Evolutionary conservation across 129 eudicot species (phyloP).

Genomic region (Pseudognaphalium luteoalbum): DNA sequence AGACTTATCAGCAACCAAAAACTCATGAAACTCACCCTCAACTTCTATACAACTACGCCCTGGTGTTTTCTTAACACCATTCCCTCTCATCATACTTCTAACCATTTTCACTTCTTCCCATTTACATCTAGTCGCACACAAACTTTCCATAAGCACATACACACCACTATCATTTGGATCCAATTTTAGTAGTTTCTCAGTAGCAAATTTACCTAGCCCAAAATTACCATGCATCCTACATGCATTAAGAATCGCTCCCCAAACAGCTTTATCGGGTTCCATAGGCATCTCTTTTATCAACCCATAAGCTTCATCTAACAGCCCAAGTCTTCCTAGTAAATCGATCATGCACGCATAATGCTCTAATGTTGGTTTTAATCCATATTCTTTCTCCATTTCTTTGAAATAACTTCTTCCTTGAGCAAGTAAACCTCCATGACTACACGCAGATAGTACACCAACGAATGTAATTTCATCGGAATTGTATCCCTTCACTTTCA

Average conservation of each 20-base stretch:
- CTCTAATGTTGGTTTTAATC: conserved; percentile 52
- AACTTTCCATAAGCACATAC: conserved; percentile 39
- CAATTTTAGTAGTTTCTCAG: conserved; percentile 20
- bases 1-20: conserved; percentile 34
- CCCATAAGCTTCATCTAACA: conserved; percentile 49
- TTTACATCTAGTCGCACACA: conserved; percentile 31
- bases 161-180: conserved; percentile 40
- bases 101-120: conserved; percentile 38
- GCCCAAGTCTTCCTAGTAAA: conserved; percentile 67
- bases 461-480: conserved; percentile 65
- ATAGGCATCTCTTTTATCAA: conserved; percentile 55
- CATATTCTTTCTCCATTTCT: conserved; percentile 47
- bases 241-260: conserved; percentile 70
- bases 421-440: conserved; percentile 53
- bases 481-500: conserved; percentile 41
- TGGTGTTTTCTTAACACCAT: conserved; percentile 35
- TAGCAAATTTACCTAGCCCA: conserved; percentile 44
- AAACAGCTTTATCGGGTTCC: conserved; percentile 61
- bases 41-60: conserved; percentile 33
- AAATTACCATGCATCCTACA: conserved; percentile 59
- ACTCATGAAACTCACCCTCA: conserved; percentile 36
- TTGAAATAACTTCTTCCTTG: conserved; percentile 57
- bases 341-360: conserved; percentile 79
- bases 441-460: conserved; percentile 60
- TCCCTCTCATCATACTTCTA: conserved; percentile 38